Percentiles rank a stretch among this genome's conserved stretches.
Conservation (phyloP, 805 yeast species). For the Myxozyma geophila region DNA sequence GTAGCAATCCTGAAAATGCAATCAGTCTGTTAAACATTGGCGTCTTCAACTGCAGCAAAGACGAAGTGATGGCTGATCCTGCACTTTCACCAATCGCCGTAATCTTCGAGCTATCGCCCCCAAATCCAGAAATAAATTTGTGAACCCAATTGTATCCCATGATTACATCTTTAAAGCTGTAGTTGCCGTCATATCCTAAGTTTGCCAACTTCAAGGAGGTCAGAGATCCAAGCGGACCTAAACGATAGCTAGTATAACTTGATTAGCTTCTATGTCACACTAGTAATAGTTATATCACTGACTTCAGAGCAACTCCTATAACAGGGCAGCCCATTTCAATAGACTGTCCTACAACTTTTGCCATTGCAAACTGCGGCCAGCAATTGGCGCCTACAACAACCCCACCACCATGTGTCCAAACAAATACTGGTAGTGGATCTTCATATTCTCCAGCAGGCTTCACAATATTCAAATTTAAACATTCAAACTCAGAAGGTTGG, state of each 20-base stretch:
- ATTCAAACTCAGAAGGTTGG: constrained; percentile 8
- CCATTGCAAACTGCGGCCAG: constrained; percentile 27
- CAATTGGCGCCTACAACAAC: constrained; percentile 41
- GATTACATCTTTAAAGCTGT: constrained; percentile 50
- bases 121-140: constrained; percentile 48
- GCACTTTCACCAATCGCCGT: constrained; percentile 53
- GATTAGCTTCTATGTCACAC: not conserved
- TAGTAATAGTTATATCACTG: not conserved
- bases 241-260: constrained; percentile 39
- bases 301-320: constrained; percentile 49
- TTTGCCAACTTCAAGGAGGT: constrained; percentile 46
- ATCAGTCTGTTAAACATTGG: constrained; percentile 13
- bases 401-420: constrained; percentile 53
- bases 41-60: not conserved
- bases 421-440: constrained; percentile 21
- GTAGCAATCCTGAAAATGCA: constrained; percentile 6
- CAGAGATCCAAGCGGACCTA: constrained; percentile 51
- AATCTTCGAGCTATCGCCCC: constrained; percentile 50
- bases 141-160: constrained; percentile 49
- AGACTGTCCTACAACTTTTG: constrained; percentile 24
- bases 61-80: constrained; percentile 37
- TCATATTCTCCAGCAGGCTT: not conserved
- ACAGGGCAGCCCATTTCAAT: constrained; percentile 41
- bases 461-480: constrained; percentile 10
- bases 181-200: constrained; percentile 41